Base-by-base conservation (phyloP, 371 early-diverging fungal species). In the Circinella minor region DNA sequence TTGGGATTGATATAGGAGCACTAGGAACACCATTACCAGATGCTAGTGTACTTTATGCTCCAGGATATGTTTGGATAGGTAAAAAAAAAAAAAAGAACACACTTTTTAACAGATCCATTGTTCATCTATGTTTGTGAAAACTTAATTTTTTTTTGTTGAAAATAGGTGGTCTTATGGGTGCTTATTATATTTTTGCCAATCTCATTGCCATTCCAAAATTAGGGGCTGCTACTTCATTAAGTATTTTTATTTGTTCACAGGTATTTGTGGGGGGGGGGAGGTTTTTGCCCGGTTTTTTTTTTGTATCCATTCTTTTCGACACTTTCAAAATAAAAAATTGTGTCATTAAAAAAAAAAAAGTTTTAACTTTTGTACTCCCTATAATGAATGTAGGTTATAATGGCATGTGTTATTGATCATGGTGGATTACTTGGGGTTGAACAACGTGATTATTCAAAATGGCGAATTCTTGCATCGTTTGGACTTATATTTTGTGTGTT, bases 401-500 rank as follows among this genome's bases (percentile, higher is more conserved):
- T 73, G 54, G 78, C 75, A 6, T 74, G 71, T 36, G 18, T 78
- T 7, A 71, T 78, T 37, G 78, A 78, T 54, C 67, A 78, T 59
- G 57, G 48, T 20, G 78, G 63, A 5, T 34, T 75, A 3, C 62
- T 75, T 5, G 75, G 78, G 18, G 75, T 75, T 3, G 63, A 69
- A 15, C 74, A 78, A 67, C 72, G 83, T 37, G 66, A 73, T 9
- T 86, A 75, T 51, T 81, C 82, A 37, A 36, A 79, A 14, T 86
- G 86, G 86, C 80, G 86, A 39, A 79, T 82, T 9, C 51, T 88
- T 34, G 86, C 82, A 17, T 83, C 83, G 36, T 43, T 84, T 51
- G 88, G 85, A 10, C 70, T 88, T 37, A 73, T 86, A 18, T 78
- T 77, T 48, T 84, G 83, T 55, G 84, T 86, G 8, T 81, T 75